Base-by-base conservation (phyloP, 73 alveolate genomes). In the Paramecium caudatum region DNA sequence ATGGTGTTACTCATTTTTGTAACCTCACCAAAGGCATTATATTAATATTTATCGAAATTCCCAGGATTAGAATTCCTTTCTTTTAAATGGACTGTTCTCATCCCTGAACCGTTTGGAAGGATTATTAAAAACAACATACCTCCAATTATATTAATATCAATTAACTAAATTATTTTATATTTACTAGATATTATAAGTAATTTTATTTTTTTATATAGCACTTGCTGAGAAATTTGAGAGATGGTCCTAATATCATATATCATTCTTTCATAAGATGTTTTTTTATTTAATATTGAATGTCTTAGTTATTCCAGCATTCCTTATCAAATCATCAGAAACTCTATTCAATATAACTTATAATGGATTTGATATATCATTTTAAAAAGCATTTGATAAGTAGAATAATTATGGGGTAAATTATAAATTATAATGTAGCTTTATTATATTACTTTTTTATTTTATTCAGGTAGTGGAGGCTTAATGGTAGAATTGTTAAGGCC, bases 101-200 rank as follows among this genome's bases (percentile, higher is more conserved):
- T 68, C 1, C 84, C 84, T n/a, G 84, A 68, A 0, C 84, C 84
- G 3, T 68, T 68, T 68, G 84, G 84, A 4, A 68, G 50, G n/a
- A 68, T 68, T 32, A 68, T 68, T 33, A 68, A 68, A 5, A 68
- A 68, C 37, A 68, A 68, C 16, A 68, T 68, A 27, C 84, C 84
- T 34, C 84, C 84, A 3, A 34, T 68, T 8, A 34, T 68, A n/a
- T 32, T 68, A 34, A 68, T 68, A n/a, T 68, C 84, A 4, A 68
- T 68, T 13, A 68, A 68, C 61, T 12, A 68, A 37, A 37, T 68
- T 17, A 37, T 68, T 4, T 8, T 68, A 1, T 68, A 68, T 37
- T 68, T 68, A 3, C 15, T 68, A 68, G 84, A 68, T 68, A 43
- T 68, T 0, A 68, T 68, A 68, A 68, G 80, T 55, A 55, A 19